Percentiles rank a stretch among this genome's conserved stretches.
Conservation (phyloP, 345 rosid species). For the Microthlaspi erraticum region DNA sequence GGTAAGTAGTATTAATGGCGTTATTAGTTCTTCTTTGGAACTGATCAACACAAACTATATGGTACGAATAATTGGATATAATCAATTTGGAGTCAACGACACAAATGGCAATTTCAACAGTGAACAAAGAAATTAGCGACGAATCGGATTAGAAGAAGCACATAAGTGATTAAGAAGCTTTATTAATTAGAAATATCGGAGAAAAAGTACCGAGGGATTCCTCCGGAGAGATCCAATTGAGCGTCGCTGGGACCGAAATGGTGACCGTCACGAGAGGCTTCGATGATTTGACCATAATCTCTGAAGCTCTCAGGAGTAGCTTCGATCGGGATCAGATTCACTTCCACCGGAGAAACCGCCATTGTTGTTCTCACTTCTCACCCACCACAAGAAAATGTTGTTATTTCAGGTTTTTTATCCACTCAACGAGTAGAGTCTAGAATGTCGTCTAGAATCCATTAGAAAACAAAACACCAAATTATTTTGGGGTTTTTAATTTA, state of each 20-base stretch:
- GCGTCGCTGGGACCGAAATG: conserved; percentile 78
- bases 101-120: not conserved
- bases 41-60: not conserved
- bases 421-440: not conserved
- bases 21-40: not conserved
- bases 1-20: not conserved
- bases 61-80: no score
- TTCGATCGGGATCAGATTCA: conserved; percentile 65
- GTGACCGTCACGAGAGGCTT: conserved; percentile 61
- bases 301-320: conserved; percentile 71
- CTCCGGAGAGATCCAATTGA: conserved; percentile 68
- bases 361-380: conserved; percentile 10
- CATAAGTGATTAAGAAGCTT: not conserved
- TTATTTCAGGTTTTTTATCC: not conserved
- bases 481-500: not conserved
- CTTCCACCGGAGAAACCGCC: conserved; percentile 37
- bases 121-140: not conserved
- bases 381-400: conserved; percentile 13
- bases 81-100: no score
- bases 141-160: not conserved
- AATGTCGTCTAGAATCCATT: not conserved
- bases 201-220: conserved; percentile 64
- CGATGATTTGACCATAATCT: conserved; percentile 76
- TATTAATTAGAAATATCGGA: not conserved
- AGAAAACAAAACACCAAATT: not conserved